Conservation (phyloP, 768 basidiomycete species). For the Guyanaporus albipodus region DNA sequence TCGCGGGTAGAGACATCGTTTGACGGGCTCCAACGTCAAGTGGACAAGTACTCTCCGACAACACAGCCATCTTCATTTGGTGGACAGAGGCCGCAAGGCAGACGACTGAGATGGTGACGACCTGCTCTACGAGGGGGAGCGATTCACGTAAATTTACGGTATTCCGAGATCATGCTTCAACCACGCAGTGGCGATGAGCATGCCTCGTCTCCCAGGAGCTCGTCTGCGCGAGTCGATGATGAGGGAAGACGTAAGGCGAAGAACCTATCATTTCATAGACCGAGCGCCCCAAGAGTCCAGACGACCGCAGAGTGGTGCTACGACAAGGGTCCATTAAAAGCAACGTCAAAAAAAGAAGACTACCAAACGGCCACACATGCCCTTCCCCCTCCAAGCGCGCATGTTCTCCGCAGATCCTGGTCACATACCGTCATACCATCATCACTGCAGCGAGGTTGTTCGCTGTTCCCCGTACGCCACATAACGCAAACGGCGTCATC, state of each 20-base stretch:
- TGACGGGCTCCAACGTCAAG: slow-evolving; percentile 4
- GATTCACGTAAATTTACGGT: slow-evolving; percentile 27
- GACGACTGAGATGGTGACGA: slow-evolving; percentile 6
- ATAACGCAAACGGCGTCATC: slow-evolving; percentile 30
- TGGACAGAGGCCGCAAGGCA: slow-evolving; percentile 10
- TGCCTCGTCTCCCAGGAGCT: slow-evolving; percentile 4
- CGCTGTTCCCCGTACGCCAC: slow-evolving; percentile 26
- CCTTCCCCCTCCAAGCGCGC: slow-evolving; percentile 18
- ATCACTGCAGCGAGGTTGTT: slow-evolving; percentile 33
- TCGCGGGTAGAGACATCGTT: neutral
- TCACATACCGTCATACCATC: slow-evolving; percentile 25
- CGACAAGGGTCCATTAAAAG: slow-evolving; percentile 16
- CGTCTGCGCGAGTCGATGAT: slow-evolving; percentile 7
- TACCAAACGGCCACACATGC: slow-evolving; percentile 5
- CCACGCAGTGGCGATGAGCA: slow-evolving; percentile 32
- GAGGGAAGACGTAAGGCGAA: slow-evolving; percentile 17
- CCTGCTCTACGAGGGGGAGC: neutral
- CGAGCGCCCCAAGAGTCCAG: slow-evolving; percentile 15
- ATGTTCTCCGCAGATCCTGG: slow-evolving; percentile 28
- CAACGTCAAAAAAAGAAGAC: slow-evolving; percentile 7
- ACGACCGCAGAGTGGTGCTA: slow-evolving; percentile 9
- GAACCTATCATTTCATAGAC: slow-evolving; percentile 17
- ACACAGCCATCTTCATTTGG: slow-evolving; percentile 20
- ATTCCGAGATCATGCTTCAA: slow-evolving; percentile 27
- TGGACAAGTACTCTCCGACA: slow-evolving; percentile 1